phyloP scores from a whole-genome alignment of 139 green algal species.

The Trebouxia sp. region DNA sequence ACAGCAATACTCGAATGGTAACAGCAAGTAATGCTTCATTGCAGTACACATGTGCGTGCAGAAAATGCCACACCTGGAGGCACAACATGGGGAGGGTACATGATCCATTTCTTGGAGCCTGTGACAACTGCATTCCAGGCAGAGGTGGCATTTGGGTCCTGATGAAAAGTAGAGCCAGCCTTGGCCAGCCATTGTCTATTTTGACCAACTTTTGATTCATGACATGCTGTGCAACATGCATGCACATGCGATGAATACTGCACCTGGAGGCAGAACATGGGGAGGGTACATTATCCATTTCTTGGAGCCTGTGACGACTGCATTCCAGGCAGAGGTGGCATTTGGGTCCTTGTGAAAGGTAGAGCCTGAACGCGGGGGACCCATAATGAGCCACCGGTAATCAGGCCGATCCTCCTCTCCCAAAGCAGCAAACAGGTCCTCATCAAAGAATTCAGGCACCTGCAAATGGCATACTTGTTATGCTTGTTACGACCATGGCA shows the following conservation, averaged over 20 bases:
- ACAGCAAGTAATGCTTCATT: no score
- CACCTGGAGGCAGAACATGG: conserved; percentile 67
- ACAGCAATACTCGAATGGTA: no score
- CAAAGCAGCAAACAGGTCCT: conserved; percentile 92
- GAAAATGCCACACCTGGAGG: conserved; percentile 73
- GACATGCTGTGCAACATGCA: not conserved
- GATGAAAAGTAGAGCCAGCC: conserved; percentile 81
- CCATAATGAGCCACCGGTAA: conserved; percentile 93
- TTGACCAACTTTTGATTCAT: not conserved
- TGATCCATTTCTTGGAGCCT: conserved; percentile 91
- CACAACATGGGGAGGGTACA: conserved; percentile 78
- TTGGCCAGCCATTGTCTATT: no score
- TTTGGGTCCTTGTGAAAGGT: conserved; percentile 90
- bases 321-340: conserved; percentile 93
- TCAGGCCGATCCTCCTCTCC: conserved; percentile 50
- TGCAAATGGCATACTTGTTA: conserved; percentile 2
- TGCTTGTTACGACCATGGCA: no score
- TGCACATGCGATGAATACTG: not conserved
- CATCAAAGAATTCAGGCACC: conserved; percentile 68
- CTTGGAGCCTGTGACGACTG: conserved; percentile 84
- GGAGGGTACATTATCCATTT: conserved; percentile 95
- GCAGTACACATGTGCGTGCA: no score
- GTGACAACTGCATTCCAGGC: conserved; percentile 94
- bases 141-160: conserved; percentile 89
- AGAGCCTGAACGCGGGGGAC: conserved; percentile 73